phyloP scores from a whole-genome alignment of 495 filamentous ascomycete genomes.

The Clohesyomyces aquaticus region DNA sequence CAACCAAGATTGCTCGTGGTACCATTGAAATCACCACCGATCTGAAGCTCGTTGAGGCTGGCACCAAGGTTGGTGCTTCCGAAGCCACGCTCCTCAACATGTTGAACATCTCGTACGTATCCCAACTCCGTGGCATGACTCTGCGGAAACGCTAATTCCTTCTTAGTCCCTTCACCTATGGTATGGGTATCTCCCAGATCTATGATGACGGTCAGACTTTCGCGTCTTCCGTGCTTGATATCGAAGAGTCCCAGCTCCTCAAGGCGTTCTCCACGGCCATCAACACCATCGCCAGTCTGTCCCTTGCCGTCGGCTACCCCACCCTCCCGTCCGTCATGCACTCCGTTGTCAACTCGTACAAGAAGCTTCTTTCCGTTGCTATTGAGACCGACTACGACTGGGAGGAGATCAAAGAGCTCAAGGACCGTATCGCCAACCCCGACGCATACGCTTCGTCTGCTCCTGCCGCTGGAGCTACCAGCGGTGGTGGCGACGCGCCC shows the following conservation, averaged over 20 bases:
- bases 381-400: constrained; percentile 90
- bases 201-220: constrained; percentile 97
- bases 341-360: constrained; percentile 94
- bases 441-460: constrained; percentile 92
- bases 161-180: constrained; percentile 88
- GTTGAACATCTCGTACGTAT: constrained; percentile 84
- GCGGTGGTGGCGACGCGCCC: constrained; percentile 49
- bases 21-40: constrained; percentile 99
- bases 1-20: constrained; percentile 99
- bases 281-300: constrained; percentile 83
- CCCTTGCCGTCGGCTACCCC: constrained; percentile 89
- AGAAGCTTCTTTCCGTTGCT: constrained; percentile 91
- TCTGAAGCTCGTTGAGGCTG: constrained; percentile 94
- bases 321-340: constrained; percentile 96
- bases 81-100: constrained; percentile 98
- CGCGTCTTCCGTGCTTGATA: constrained; percentile 80
- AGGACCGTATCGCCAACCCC: constrained; percentile 98
- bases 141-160: background rate
- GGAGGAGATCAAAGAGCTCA: constrained; percentile 94
- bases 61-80: constrained; percentile 93
- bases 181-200: constrained; percentile 92
- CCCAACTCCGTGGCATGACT: background rate
- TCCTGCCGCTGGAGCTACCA: constrained; percentile 65
- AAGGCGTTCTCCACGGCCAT: constrained; percentile 80
- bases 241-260: constrained; percentile 89